phyloP scores from a whole-genome alignment of 495 filamentous ascomycete species.

The Cairneyella variabilis region DNA sequence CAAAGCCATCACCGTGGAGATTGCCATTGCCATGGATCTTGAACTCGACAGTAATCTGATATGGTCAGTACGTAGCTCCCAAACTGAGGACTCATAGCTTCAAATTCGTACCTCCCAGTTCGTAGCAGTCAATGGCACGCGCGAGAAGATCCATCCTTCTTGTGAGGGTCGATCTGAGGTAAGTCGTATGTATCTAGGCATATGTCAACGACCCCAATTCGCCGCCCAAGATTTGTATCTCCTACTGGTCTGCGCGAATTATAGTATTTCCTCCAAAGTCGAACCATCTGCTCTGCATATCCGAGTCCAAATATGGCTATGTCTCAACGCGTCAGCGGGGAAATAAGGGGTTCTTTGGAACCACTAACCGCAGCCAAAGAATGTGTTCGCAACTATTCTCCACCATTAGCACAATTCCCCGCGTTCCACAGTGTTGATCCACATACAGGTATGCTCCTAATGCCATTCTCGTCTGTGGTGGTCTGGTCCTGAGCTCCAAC shows the following conservation, averaged over 20 bases:
- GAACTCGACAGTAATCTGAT: conserved; percentile 88
- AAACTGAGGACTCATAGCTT: too few species aligned
- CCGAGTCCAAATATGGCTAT: conserved; percentile 94
- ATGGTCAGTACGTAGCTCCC: too few species aligned
- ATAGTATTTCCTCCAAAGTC: conserved; percentile 98
- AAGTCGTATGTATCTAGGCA: conserved; percentile 81
- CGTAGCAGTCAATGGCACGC: conserved; percentile 91
- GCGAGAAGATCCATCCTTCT: conserved; percentile 87
- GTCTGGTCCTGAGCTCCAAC: conserved; percentile 21
- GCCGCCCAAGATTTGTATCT: neutral
- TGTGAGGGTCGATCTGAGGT: conserved; percentile 87
- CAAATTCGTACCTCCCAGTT: conserved; percentile 83
- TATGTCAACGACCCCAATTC: neutral
- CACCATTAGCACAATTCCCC: conserved; percentile 8
- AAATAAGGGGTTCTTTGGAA: neutral
- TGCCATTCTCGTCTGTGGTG: conserved; percentile 40
- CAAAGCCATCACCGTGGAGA: conserved; percentile 95
- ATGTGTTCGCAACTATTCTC: conserved; percentile 66
- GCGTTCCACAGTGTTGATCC: neutral
- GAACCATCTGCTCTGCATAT: conserved; percentile 98
- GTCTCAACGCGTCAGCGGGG: conserved; percentile 15
- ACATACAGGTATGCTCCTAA: conserved; percentile 55
- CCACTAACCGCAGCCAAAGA: conserved; percentile 55
- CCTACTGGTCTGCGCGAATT: conserved; percentile 85
- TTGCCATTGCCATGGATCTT: conserved; percentile 75